Conservation (phyloP, 1,284 basidiomycete species). For the Moesziomyces sp. region DNA sequence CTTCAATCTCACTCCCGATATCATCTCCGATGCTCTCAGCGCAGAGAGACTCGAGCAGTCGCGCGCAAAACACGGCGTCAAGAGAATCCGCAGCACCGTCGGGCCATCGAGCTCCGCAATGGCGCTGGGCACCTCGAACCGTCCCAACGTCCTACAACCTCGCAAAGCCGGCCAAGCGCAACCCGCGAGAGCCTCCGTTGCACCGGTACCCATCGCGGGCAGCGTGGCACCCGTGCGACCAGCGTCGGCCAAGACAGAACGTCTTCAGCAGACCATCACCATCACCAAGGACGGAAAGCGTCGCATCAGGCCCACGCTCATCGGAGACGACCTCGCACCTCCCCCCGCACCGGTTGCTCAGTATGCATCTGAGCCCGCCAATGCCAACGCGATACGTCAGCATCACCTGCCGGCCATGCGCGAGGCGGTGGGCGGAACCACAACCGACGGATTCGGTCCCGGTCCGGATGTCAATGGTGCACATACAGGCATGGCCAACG, state of each 20-base stretch:
- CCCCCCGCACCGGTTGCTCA: conserved; percentile 6
- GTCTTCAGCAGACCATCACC: conserved; percentile 67
- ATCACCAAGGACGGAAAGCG: conserved; percentile 73
- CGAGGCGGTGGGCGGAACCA: conserved; percentile 37
- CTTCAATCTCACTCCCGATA: conserved; percentile 81
- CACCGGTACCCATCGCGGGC: conserved; percentile 29
- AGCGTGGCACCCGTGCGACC: conserved; percentile 20
- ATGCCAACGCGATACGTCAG: conserved; percentile 8
- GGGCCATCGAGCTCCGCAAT: conserved; percentile 2
- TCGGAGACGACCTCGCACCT: conserved; percentile 59
- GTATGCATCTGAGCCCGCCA: conserved; percentile 16
- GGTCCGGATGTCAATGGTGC: conserved; percentile 14
- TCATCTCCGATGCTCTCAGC: conserved; percentile 85
- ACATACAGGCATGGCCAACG: conserved; percentile 20
- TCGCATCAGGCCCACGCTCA: conserved; percentile 74
- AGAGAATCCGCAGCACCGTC: conserved; percentile 19
- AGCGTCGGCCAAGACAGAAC: conserved; percentile 26
- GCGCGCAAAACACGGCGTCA: conserved; percentile 52
- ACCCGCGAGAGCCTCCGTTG: conserved; percentile 22
- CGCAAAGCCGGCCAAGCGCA: conserved; percentile 54
- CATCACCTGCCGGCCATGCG: conserved; percentile 42
- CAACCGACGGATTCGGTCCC: conserved; percentile 34
- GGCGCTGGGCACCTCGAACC: conserved; percentile 18
- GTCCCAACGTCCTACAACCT: conserved; percentile 62
- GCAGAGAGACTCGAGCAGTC: conserved; percentile 71